Evolutionary conservation across 2,329 filamentous ascomycete genomes (phyloP), one percentile per base, ranked within the genome.

Genomic region (Aspergillus alliaceus): DNA sequence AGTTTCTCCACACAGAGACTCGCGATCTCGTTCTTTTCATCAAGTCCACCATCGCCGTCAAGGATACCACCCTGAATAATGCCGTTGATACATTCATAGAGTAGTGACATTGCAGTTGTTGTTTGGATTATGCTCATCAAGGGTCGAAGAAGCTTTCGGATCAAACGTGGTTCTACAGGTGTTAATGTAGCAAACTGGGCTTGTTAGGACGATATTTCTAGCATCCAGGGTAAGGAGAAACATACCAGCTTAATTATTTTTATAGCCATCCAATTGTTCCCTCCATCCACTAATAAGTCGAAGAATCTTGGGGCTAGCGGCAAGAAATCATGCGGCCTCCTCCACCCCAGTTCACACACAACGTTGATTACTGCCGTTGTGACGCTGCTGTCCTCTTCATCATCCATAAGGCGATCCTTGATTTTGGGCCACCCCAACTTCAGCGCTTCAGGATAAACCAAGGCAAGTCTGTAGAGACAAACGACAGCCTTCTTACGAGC

Each of bases 181-280:
- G 93, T 98, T 59, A 99, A 79, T 1, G 91, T 96, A 42, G 95
- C 93, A 82, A 99, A 99, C 90, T 96, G 68, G 1, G 31, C 25
- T 50, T 50, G 71, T 76, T 59, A 72, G 18, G 18, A 54, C 22
- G n/a, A 48, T 24, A 37, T 18, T 12, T 18, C 11, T 27, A 14
- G 15, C 4, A 18, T 25, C 15, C 7, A 8, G 34, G 20, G 37
- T 8, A 15, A 27, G 35, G 32, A 9, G 22, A 29, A 35, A 78
- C 85, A 64, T 74, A 93, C 91, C 61, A 99, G 83, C 77, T 99
- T 99, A 73, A 99, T 98, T 61, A 99, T 86, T 74, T 99, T 99
- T 72, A 99, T 99, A 58, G 93, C 93, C 93, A 99, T 98, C 95
- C 95, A 99, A 75, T 99, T 99, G 75, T 99, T 98, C 35, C 90